Evolutionary conservation across 164 flowering plant genomes (phyloP).

Genomic region (Liriodendron chinense): DNA sequence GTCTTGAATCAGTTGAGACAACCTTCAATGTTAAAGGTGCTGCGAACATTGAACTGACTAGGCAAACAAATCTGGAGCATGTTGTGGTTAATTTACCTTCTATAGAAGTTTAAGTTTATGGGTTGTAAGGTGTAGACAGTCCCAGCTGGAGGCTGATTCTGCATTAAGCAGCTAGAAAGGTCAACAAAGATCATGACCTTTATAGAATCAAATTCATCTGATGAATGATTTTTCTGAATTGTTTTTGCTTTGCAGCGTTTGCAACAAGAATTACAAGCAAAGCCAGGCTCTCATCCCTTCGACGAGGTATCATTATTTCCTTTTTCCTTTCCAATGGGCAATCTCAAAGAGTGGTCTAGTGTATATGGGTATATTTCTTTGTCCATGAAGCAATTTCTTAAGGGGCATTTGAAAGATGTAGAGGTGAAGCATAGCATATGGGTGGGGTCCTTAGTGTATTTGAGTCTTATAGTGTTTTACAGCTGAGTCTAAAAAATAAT

Average conservation of each 20-base stretch:
- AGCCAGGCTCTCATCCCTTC: slow-evolving; percentile 82
- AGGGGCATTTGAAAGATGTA: too few species aligned
- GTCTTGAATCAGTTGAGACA: not conserved
- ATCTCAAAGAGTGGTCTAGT: not conserved
- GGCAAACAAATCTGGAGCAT: not conserved
- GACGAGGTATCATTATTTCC: slow-evolving; percentile 61
- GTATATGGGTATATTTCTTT: not conserved
- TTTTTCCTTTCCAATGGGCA: not conserved
- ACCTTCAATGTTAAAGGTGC: not conserved
- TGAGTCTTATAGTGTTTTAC: not conserved
- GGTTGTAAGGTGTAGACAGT: not conserved
- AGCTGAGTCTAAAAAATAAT: too few species aligned
- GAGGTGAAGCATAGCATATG: not conserved
- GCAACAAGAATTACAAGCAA: slow-evolving; percentile 59
- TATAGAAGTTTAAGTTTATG: not conserved
- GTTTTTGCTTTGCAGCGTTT: slow-evolving; percentile 43
- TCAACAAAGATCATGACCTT: not conserved
- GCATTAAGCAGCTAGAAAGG: not conserved
- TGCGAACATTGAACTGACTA: not conserved
- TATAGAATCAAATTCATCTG: not conserved
- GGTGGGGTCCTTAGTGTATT: not conserved
- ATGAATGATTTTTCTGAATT: not conserved
- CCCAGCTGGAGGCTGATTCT: not conserved
- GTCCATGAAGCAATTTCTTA: too few species aligned
- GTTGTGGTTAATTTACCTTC: not conserved